phyloP scores from a whole-genome alignment of 2,329 filamentous ascomycete genomes.

The Neocatenulostroma microsporum region DNA sequence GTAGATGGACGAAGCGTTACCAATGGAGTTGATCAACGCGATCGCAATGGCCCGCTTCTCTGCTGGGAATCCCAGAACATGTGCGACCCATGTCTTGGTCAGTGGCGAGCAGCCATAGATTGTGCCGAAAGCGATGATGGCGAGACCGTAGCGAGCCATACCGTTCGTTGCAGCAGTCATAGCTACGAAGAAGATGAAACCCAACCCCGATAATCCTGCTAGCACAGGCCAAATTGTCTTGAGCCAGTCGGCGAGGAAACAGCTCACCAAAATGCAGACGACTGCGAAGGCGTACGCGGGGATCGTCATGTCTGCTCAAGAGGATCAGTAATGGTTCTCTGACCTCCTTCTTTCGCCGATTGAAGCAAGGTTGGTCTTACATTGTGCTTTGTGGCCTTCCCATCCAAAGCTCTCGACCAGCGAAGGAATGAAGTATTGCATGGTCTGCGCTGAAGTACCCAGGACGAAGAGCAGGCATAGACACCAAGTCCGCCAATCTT shows the following conservation, averaged over 20 bases:
- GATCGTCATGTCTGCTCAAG: conserved; percentile 43
- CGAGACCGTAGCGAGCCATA: conserved; percentile 48
- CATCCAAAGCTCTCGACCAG: conserved; percentile 48
- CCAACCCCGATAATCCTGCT: too few relatives aligned
- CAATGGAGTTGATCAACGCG: conserved; percentile 48
- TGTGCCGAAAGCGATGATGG: conserved; percentile 44
- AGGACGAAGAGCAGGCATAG: conserved; percentile 43
- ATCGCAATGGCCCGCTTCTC: conserved; percentile 47
- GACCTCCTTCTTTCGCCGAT: too few relatives aligned
- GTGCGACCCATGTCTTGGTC: too few relatives aligned
- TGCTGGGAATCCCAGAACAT: too few relatives aligned
- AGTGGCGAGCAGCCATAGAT: too few relatives aligned
- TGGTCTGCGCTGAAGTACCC: conserved; percentile 43
- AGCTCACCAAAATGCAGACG: conserved; percentile 40
- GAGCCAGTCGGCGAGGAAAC: conserved; percentile 46
- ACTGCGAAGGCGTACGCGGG: conserved; percentile 48
- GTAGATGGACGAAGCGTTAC: conserved; percentile 50
- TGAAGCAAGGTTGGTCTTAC: too few relatives aligned
- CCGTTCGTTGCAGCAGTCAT: too few relatives aligned
- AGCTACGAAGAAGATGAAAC: conserved; percentile 37
- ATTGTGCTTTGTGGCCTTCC: conserved; percentile 39
- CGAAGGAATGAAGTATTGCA: conserved; percentile 50
- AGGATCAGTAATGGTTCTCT: too few relatives aligned
- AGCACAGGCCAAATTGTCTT: conserved; percentile 33
- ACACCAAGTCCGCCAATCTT: conserved; percentile 43